Percentiles rank a stretch among this genome's conserved stretches.
Conservation (phyloP, 2,329 filamentous ascomycete genomes). For the Emergomyces africanus region DNA sequence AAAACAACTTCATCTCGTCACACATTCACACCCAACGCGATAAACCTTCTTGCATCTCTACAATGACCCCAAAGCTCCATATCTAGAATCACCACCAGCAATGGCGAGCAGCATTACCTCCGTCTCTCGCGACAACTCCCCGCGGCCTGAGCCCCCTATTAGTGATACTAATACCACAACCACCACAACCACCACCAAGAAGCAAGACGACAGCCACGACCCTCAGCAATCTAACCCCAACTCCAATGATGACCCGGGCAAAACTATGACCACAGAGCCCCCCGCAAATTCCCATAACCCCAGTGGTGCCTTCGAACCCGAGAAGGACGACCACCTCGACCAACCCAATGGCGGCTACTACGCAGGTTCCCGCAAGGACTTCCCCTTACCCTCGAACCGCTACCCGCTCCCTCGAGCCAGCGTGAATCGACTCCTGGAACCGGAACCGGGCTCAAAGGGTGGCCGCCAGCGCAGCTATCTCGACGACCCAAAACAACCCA, state of each 20-base stretch:
- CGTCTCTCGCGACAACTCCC: conserved; percentile 4
- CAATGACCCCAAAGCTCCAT: background rate
- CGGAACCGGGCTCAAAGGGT: conserved; percentile 7
- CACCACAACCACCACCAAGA: background rate
- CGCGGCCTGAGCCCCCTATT: background rate
- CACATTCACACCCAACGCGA: background rate
- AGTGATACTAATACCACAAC: no score
- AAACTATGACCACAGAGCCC: background rate
- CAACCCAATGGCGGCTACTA: conserved; percentile 6
- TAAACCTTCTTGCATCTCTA: background rate
- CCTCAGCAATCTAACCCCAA: background rate
- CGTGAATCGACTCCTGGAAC: conserved; percentile 6
- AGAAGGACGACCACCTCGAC: conserved; percentile 4
- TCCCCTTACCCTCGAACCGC: conserved; percentile 6
- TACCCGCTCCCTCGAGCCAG: conserved; percentile 7
- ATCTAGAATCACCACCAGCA: background rate
- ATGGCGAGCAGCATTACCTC: conserved; percentile 7
- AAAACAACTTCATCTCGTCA: background rate
- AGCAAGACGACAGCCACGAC: background rate
- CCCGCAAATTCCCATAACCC: background rate
- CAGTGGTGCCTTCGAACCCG: conserved; percentile 4
- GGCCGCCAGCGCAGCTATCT: conserved; percentile 9
- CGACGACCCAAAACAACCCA: conserved; percentile 4
- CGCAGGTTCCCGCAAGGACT: conserved; percentile 8
- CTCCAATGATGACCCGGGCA: background rate